These are phyloP conservation scores for Aspergillus felis DNA, from an alignment of 2,329 filamentous ascomycete genomes.

Conservation along the genomic window DNA sequence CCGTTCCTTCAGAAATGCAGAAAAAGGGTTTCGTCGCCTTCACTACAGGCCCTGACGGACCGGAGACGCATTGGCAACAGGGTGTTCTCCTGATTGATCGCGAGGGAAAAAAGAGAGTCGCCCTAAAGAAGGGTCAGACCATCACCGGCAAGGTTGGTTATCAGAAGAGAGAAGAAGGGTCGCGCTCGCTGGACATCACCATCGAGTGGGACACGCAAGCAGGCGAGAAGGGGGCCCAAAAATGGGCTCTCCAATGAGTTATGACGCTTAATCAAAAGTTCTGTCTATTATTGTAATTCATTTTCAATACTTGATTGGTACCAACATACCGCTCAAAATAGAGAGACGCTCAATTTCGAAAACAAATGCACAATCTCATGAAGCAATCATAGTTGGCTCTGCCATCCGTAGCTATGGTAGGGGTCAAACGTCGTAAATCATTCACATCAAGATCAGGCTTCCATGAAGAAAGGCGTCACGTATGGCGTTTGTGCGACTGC, in stretches of 20 bases:
- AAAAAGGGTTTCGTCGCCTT: conserved; percentile 68
- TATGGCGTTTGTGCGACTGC: not conserved
- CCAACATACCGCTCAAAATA: not conserved
- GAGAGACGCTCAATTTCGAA: not conserved
- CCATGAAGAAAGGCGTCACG: not conserved
- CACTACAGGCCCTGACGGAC: conserved; percentile 75
- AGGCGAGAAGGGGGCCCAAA: conserved; percentile 37
- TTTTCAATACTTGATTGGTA: conserved; percentile 4
- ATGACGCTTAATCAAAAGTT: conserved; percentile 8
- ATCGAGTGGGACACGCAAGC: conserved; percentile 57
- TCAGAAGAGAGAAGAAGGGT: conserved; percentile 64
- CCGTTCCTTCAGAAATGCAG: conserved; percentile 58
- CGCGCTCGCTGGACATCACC: conserved; percentile 63
- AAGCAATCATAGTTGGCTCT: not conserved
- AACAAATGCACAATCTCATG: not conserved
- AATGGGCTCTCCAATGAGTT: conserved; percentile 39
- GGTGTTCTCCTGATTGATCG: conserved; percentile 68
- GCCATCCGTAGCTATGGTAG: not conserved
- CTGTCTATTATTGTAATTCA: conserved; percentile 8
- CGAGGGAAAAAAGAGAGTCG: conserved; percentile 44
- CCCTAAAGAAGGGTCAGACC: conserved; percentile 52
- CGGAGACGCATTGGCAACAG: conserved; percentile 87
- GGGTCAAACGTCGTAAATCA: not conserved
- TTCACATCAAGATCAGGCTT: not conserved
- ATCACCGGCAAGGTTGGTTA: conserved; percentile 68